Base-by-base conservation (phyloP, 257 asterid genomes). In the Parsonsia alboflavescens region DNA sequence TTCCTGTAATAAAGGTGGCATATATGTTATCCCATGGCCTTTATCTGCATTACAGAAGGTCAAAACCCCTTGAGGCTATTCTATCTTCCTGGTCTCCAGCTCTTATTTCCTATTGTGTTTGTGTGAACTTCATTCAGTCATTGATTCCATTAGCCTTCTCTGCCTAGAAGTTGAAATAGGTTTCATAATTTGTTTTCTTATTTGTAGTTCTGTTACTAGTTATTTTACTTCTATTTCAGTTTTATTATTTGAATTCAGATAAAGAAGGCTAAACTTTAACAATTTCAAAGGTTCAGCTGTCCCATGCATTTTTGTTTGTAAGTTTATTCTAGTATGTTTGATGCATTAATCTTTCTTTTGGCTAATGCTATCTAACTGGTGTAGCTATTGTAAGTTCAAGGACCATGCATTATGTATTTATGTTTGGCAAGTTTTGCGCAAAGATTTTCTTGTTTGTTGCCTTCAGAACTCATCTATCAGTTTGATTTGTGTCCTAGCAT, bases 191-290 rank as follows among this genome's bases (percentile, higher is more conserved):
- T 65, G 24, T 65, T 19, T 19, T 19, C 16, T 39, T 19, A 36
- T 19, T 6, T 8, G 19, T 65, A 28, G 4, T 39, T 39, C 48
- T 65, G 39, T 10, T 19, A 10, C 50, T 39, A 65, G 50, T 41
- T 64, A 39, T 65, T 26, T 65, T 65, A 42, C 70, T 17, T 65
- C 15, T 65, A 10, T 65, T 58, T 65, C 50, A 65, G 70, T 42
- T 65, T 17, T 39, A 65, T 36, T 19, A 36, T 65, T 8, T 19
- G 50, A 17, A 41, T 65, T 65, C 28, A 7, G 4, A 19, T 17
- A 17, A 33, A 33, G 49, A 39, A 64, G 46, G 26, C 19, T 65
- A 59, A 28, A 22, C 5, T 65, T 33, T 39, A 2, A 19, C 1
- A 4, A 33, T 36, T 61, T 61, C 21, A 63, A 63, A 30, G 8